Evolutionary conservation across 106 monocot genomes (phyloP).

Genomic region (Dioscorea alata): DNA sequence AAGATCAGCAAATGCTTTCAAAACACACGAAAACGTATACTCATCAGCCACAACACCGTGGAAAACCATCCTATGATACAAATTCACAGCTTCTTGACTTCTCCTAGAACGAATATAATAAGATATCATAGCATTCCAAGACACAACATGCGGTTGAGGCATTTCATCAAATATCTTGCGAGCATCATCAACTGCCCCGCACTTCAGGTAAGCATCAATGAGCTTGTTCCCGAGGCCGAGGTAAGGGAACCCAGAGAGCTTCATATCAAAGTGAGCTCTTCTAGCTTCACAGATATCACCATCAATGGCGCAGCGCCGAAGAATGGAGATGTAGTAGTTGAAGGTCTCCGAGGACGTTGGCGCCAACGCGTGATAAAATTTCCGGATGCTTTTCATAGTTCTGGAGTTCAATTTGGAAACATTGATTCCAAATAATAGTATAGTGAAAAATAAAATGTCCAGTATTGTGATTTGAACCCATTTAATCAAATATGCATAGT

Average conservation of each 20-base stretch:
- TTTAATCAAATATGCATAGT: too few species aligned
- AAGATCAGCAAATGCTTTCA: slow-evolving; percentile 39
- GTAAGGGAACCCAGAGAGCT: slow-evolving; percentile 46
- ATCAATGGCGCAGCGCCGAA: slow-evolving; percentile 34
- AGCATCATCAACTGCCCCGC: slow-evolving; percentile 33
- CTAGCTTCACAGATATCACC: slow-evolving; percentile 18
- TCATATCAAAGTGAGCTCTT: slow-evolving; percentile 45
- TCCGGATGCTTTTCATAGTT: neutral
- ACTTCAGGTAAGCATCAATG: slow-evolving; percentile 44
- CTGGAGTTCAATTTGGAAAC: too few species aligned
- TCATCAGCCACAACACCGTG: slow-evolving; percentile 38
- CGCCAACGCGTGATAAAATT: neutral
- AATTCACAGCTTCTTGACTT: slow-evolving; percentile 25
- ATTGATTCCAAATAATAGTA: too few species aligned
- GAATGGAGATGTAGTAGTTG: slow-evolving; percentile 33
- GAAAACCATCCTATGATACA: slow-evolving; percentile 41
- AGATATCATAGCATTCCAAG: slow-evolving; percentile 63
- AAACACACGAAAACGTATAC: slow-evolving; percentile 57
- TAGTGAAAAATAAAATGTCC: too few species aligned
- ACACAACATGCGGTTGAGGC: slow-evolving; percentile 52
- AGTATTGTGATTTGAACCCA: too few species aligned
- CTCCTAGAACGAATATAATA: slow-evolving; percentile 31
- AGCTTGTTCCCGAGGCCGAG: slow-evolving; percentile 68
- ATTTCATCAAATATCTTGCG: slow-evolving; percentile 67
- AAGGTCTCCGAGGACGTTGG: neutral